phyloP scores from a whole-genome alignment of 2,329 filamentous ascomycete genomes.

The Dichotomopilus funicola region DNA sequence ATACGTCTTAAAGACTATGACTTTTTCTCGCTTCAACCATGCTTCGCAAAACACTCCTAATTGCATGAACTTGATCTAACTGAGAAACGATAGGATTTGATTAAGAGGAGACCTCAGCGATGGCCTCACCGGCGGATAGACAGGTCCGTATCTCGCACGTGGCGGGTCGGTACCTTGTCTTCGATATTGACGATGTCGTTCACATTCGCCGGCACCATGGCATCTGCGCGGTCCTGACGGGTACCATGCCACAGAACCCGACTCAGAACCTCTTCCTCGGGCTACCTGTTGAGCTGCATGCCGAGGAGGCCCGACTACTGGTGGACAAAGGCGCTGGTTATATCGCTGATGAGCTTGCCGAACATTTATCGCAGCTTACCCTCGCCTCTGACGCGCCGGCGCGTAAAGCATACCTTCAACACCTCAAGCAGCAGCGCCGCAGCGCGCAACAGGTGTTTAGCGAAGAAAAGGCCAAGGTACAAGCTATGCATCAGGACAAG shows the following conservation, averaged over 20 bases:
- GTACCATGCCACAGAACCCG: conserved; percentile 83
- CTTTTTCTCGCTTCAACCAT: conserved; percentile 7
- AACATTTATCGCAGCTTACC: conserved; percentile 60
- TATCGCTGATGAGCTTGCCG: conserved; percentile 70
- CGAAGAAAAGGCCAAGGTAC: conserved; percentile 33
- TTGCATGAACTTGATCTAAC: conserved; percentile 15
- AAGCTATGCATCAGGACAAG: conserved; percentile 25
- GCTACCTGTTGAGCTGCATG: conserved; percentile 80
- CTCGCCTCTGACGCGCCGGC: conserved; percentile 48
- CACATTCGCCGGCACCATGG: conserved; percentile 72
- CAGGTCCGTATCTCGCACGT: conserved; percentile 74
- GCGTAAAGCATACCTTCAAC: conserved; percentile 58
- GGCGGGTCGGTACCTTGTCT: conserved; percentile 77
- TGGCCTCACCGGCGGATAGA: conserved; percentile 13
- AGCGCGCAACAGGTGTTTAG: conserved; percentile 35
- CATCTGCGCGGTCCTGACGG: conserved; percentile 79
- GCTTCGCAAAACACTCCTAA: neutral
- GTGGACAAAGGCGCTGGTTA: conserved; percentile 71
- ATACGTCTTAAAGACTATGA: conserved; percentile 26
- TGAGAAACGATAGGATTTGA: neutral
- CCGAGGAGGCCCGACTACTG: conserved; percentile 79
- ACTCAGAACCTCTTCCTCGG: conserved; percentile 94
- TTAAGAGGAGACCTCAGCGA: neutral
- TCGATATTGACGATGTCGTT: conserved; percentile 75
- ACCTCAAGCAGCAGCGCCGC: conserved; percentile 40